Conservation (phyloP, 352 stramenopile genomes). For the Pythium dissotocum region DNA sequence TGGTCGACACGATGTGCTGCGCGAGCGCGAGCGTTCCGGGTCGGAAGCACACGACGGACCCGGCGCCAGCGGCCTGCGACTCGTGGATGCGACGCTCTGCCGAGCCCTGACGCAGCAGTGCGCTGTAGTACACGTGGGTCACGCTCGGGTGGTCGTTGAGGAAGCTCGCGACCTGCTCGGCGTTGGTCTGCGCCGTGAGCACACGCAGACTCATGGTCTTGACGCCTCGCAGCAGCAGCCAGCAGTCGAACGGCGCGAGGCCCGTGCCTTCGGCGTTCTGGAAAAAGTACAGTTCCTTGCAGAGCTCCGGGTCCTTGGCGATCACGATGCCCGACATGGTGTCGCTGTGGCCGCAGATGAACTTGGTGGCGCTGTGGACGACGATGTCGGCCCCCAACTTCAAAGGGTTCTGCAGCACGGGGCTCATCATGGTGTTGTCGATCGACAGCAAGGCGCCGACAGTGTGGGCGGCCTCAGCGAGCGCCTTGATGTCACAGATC, state of each 20-base stretch:
- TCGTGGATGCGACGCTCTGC: constrained; percentile 82
- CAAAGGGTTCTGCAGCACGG: constrained; percentile 95
- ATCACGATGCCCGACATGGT: constrained; percentile 94
- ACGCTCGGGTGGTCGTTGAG: constrained; percentile 83
- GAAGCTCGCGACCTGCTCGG: constrained; percentile 87
- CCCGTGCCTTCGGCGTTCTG: constrained; percentile 91
- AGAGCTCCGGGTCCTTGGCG: constrained; percentile 74
- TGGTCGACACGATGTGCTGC: constrained; percentile 89
- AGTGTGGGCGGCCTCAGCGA: constrained; percentile 81
- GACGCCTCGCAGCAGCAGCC: constrained; percentile 86
- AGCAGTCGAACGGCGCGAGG: constrained; percentile 90
- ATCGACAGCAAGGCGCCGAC: constrained; percentile 87
- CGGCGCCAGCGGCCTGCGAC: constrained; percentile 78
- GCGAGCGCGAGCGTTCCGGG: constrained; percentile 86
- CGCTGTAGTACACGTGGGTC: constrained; percentile 91
- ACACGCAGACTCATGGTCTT: constrained; percentile 88
- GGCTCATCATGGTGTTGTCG: constrained; percentile 97
- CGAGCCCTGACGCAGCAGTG: constrained; percentile 65
- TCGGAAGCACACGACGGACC: constrained; percentile 91
- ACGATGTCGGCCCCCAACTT: constrained; percentile 94
- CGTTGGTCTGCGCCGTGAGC: constrained; percentile 81
- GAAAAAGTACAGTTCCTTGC: constrained; percentile 87
- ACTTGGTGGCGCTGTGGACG: constrained; percentile 98
- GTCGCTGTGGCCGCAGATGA: constrained; percentile 97
- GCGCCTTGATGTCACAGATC: constrained; percentile 91